Evolutionary conservation across 75 land plant genomes (phyloP).

Genomic region (Chamaecyparis obtusa): DNA sequence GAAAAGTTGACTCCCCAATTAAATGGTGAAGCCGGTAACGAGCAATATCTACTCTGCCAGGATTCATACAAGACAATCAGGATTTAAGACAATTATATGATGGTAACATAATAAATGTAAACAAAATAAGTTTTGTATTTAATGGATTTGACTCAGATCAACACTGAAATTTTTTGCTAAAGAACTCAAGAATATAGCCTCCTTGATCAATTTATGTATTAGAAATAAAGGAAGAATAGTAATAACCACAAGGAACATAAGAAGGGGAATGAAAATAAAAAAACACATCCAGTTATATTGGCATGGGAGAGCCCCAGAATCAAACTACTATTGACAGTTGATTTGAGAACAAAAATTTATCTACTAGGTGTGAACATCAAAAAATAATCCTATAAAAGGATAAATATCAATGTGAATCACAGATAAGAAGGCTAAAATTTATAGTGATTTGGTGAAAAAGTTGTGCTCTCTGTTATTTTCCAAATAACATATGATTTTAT

Average conservation of each 20-base stretch:
- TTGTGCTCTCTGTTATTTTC: not conserved
- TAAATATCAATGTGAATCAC: not conserved
- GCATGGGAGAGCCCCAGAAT: not conserved
- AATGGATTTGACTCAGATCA: not conserved
- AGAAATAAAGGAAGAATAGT: not conserved
- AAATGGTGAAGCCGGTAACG: conserved; percentile 49
- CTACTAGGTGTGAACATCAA: not conserved
- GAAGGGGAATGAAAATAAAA: not conserved
- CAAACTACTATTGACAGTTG: not conserved
- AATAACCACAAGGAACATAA: not conserved
- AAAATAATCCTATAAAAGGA: not conserved
- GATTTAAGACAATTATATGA: not conserved
- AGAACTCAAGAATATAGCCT: not conserved
- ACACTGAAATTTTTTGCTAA: not conserved
- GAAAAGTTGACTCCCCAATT: not conserved
- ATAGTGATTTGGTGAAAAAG: not conserved
- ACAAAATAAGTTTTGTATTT: not conserved
- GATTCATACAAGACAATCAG: conserved; percentile 5
- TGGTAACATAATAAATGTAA: not conserved
- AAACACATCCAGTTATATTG: not conserved
- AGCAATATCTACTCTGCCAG: conserved; percentile 84
- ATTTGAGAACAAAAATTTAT: not conserved
- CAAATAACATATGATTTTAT: not conserved
- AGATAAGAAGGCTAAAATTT: not conserved
- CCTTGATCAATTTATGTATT: not conserved